Conservation (phyloP, 371 early-diverging fungal genomes). For the Encephalitozoon intestinalis region DNA sequence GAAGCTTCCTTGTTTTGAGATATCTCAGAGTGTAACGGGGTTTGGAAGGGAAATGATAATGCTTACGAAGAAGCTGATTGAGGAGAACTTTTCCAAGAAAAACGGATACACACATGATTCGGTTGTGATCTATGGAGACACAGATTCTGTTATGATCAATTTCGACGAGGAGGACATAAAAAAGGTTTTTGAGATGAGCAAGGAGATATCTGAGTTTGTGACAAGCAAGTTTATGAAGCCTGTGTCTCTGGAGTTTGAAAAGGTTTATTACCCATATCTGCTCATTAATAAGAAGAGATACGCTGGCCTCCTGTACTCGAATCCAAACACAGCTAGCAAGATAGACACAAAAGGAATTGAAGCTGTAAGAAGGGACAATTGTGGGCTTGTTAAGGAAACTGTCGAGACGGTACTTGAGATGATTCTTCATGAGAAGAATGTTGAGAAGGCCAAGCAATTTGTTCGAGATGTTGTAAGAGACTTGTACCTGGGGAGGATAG, state of each 20-base stretch:
- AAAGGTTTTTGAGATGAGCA: conserved; percentile 50
- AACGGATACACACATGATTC: conserved; percentile 81
- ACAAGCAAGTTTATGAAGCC: conserved; percentile 78
- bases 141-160: conserved; percentile 99
- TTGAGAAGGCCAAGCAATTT: conserved; percentile 74
- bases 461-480: conserved; percentile 81
- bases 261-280: conserved; percentile 92
- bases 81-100: conserved; percentile 69
- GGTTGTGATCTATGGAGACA: conserved; percentile 95
- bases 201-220: conserved; percentile 67
- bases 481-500: conserved; percentile 84
- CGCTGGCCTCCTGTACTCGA: conserved; percentile 76
- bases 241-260: conserved; percentile 96
- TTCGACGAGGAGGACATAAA: conserved; percentile 68
- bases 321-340: conserved; percentile 76
- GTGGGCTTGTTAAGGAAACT: conserved; percentile 79
- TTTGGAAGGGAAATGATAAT: conserved; percentile 97
- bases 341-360: conserved; percentile 98
- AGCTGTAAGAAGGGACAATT: conserved; percentile 97
- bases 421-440: conserved; percentile 80
- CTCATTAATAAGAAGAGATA: conserved; percentile 98
- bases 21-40: conserved; percentile 92
- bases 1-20: conserved; percentile 87
- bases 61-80: conserved; percentile 75
- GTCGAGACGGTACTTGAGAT: conserved; percentile 82